These are phyloP conservation scores for Fistulinella cinereoalba DNA, from an alignment of 1,284 basidiomycete species.

Conservation along the genomic window DNA sequence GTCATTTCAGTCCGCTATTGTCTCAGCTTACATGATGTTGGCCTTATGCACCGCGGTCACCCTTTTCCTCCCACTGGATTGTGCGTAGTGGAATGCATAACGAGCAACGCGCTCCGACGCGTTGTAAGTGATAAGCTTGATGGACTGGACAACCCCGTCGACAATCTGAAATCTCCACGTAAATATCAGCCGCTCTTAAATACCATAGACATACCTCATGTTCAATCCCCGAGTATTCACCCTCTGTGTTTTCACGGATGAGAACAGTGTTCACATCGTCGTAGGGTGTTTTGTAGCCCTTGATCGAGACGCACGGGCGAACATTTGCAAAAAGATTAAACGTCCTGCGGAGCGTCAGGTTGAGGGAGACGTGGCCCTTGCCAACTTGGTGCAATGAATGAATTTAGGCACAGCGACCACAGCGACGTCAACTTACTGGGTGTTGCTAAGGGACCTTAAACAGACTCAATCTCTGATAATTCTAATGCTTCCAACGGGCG, in stretches of 20 bases:
- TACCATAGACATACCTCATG: slow-evolving; percentile 67
- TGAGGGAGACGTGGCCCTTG: slow-evolving; percentile 98
- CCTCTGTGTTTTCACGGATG: slow-evolving; percentile 99
- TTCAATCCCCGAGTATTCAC: slow-evolving; percentile 99
- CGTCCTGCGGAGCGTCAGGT: slow-evolving; percentile 93
- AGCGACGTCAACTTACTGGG: slow-evolving; percentile 59
- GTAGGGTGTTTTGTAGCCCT: slow-evolving; percentile 98
- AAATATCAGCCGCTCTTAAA: slow-evolving; percentile 3
- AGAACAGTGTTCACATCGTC: slow-evolving; percentile 98
- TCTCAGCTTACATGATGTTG: slow-evolving; percentile 84
- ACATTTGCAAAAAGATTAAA: slow-evolving; percentile 99
- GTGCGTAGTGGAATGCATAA: slow-evolving; percentile 98
- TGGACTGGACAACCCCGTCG: slow-evolving; percentile 98
- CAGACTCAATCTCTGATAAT: slow-evolving; percentile 8
- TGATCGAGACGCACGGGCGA: slow-evolving; percentile 92
- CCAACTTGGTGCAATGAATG: slow-evolving; percentile 61
- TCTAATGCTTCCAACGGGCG: slow-evolving; percentile 19
- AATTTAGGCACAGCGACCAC: slow-evolving; percentile 3
- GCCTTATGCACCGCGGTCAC: slow-evolving; percentile 99
- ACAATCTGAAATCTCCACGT: slow-evolving; percentile 58
- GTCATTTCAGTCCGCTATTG: slow-evolving; percentile 1
- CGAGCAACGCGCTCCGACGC: slow-evolving; percentile 98
- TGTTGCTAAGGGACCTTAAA: slow-evolving; percentile 83
- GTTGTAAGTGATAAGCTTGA: slow-evolving; percentile 99
- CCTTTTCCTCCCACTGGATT: slow-evolving; percentile 81